Evolutionary conservation across 352 stramenopile species (phyloP).

Genomic region (Globisporangium canariense): DNA sequence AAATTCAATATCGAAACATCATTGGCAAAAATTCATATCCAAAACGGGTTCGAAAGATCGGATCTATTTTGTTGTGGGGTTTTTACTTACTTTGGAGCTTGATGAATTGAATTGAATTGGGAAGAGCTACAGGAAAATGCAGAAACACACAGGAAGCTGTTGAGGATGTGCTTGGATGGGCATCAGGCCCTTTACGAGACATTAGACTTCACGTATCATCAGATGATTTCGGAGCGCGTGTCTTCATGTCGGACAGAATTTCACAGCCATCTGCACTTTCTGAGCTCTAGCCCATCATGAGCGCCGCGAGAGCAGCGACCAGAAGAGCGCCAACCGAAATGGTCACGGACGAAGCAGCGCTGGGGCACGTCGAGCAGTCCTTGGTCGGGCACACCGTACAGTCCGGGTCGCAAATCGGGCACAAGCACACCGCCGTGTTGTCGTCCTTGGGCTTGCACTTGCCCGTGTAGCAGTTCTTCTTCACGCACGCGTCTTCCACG

Average conservation of each 20-base stretch:
- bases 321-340: slow-evolving; percentile 27
- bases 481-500: slow-evolving; percentile 36
- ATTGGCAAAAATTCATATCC: neutral
- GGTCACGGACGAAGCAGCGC: slow-evolving; percentile 23
- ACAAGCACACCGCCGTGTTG: slow-evolving; percentile 28
- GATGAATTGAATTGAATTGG: neutral
- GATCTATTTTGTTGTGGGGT: slow-evolving; percentile 10
- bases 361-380: slow-evolving; percentile 25
- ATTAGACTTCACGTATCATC: neutral
- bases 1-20: neutral
- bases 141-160: neutral
- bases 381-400: slow-evolving; percentile 25
- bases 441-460: slow-evolving; percentile 24
- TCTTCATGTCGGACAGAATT: too few relatives aligned
- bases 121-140: slow-evolving; percentile 9
- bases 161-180: neutral
- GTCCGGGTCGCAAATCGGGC: slow-evolving; percentile 27
- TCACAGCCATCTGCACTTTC: neutral
- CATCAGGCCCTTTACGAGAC: too few relatives aligned
- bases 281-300: slow-evolving; percentile 21
- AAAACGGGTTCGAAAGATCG: neutral
- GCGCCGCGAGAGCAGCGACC: slow-evolving; percentile 16
- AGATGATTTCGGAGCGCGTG: too few relatives aligned
- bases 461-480: slow-evolving; percentile 24
- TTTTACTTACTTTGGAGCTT: slow-evolving; percentile 7